phyloP scores from a whole-genome alignment of 169 alveolate species.

The Amoebophrya sp. region DNA sequence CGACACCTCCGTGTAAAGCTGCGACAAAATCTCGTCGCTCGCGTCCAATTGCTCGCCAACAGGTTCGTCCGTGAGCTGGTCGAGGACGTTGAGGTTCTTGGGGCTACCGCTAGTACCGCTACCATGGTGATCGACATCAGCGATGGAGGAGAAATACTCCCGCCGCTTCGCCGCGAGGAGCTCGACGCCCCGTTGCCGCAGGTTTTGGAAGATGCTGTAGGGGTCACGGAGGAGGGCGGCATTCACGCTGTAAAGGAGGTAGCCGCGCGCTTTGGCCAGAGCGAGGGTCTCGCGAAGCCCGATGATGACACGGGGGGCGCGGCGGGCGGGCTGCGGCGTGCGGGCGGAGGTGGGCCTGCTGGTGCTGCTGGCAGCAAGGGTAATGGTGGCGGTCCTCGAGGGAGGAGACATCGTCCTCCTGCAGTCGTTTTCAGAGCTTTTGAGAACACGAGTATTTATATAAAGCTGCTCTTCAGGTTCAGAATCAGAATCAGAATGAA shows the following conservation, averaged over 20 bases:
- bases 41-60: not conserved
- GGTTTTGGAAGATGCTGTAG: not conserved
- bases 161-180: not conserved
- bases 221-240: not conserved
- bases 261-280: not conserved
- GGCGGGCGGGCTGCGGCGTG: no score
- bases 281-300: not conserved
- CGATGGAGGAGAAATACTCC: not conserved
- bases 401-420: no score
- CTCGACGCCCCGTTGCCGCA: not conserved
- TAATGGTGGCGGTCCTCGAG: no score
- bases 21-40: not conserved
- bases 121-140: not conserved
- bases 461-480: no score
- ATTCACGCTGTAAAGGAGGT: not conserved
- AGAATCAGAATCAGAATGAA: no score
- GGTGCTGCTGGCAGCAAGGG: no score
- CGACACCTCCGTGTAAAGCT: not conserved
- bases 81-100: not conserved
- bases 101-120: not conserved
- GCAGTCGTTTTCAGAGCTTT: no score
- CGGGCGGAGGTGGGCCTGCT: no score
- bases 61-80: not conserved
- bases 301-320: not conserved
- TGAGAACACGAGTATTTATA: no score